These are phyloP conservation scores for Solanum infundibuliforme DNA, from an alignment of 257 asterid genomes.

Conservation along the genomic window DNA sequence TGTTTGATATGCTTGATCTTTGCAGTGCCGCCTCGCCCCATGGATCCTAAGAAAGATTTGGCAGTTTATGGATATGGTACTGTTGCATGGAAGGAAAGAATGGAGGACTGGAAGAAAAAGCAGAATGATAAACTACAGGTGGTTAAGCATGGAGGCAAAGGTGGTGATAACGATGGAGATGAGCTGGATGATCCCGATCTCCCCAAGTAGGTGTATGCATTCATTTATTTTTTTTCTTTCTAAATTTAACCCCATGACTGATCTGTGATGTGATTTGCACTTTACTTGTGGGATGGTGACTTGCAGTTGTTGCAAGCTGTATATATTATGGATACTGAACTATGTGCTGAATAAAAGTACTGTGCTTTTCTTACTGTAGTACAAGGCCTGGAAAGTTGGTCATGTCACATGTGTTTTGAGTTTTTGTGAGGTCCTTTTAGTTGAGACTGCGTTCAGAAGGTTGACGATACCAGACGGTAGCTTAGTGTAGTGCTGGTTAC, in stretches of 20 bases:
- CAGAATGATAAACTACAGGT: constrained; percentile 88
- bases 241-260: constrained; percentile 6
- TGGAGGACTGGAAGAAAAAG: constrained; percentile 97
- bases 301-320: constrained; percentile 7
- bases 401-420: neutral
- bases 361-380: neutral
- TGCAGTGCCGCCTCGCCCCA: constrained; percentile 84
- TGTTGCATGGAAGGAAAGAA: constrained; percentile 97
- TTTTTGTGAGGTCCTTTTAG: neutral
- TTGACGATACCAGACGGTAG: neutral
- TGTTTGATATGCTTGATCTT: neutral
- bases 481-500: neutral
- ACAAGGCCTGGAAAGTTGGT: neutral
- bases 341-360: neutral
- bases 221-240: constrained; percentile 2
- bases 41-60: constrained; percentile 96
- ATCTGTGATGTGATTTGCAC: constrained; percentile 31
- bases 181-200: constrained; percentile 81
- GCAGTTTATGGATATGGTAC: constrained; percentile 97
- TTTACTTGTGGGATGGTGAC: constrained; percentile 11
- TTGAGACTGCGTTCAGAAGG: neutral
- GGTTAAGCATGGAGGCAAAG: constrained; percentile 74
- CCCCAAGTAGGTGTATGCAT: constrained; percentile 67
- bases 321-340: neutral
- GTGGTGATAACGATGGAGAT: constrained; percentile 43